Base-by-base conservation (phyloP, 768 basidiomycete genomes). In the Albatrellus ellisii region DNA sequence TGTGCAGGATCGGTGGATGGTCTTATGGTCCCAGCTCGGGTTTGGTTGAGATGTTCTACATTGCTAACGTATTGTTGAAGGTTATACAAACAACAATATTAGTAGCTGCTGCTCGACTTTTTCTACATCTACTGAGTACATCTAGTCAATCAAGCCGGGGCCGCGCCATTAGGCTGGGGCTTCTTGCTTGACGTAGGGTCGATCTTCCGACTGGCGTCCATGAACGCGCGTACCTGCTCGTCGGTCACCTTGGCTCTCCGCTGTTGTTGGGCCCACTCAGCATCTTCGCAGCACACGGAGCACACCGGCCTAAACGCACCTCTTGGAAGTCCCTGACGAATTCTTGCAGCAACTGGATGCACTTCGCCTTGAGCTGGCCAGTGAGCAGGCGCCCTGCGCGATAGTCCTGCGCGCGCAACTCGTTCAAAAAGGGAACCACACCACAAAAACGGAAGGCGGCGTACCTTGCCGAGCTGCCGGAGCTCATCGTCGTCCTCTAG, bases 401-500 rank as follows among this genome's bases (percentile, higher is more conserved):
- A 61, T 99, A 99, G 39, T 94, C 91, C 91, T 97, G 49, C 18
- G 37, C 7, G n/a, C 14, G 22, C 10, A 29, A 27, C 18, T 15
- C 15, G 6, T 26, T 17, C 40, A 33, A 50, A 14, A 24, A 18
- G 17, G 11, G 21, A 17, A 1, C 38, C 25, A 36, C 20, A 24
- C 20, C 22, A 3, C 32, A 24, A 9, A 34, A 36, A 11, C 49
- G 39, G 4, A 34, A 15, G 22, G 11, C 1, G n/a, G 55, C 76
- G 46, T 50, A 90, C 92, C 65, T 77, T 73, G 25, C 79, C 86
- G 39, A 97, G 59, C 52, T 65, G 67, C 48, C 69, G 75, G 45
- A 95, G 66, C 63, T 87, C 82, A n/a, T 76, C 85, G 46, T 98
- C 95, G 52, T 95, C 87, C 1, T 97, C 92, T 57, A 95, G 65